phyloP scores from a whole-genome alignment of 2,329 filamentous ascomycete species.

The Fusarium pilosicola region DNA sequence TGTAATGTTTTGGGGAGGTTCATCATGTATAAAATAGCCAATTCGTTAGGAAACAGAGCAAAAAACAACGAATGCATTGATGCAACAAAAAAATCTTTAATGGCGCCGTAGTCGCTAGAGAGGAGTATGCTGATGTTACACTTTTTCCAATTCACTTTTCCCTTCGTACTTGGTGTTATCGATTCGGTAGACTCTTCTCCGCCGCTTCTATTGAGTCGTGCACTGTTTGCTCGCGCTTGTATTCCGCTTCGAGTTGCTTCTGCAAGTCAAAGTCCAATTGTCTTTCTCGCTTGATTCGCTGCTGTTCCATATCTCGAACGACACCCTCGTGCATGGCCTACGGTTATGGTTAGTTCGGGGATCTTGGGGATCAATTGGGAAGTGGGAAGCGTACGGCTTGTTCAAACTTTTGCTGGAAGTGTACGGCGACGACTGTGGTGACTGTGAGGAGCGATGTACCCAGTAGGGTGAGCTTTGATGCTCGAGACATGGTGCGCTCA shows the following conservation, averaged over 20 bases:
- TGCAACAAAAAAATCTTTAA: conserved; percentile 11
- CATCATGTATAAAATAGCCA: conserved; percentile 36
- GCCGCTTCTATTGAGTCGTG: conserved; percentile 51
- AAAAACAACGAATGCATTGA: conserved; percentile 40
- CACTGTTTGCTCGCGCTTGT: conserved; percentile 87
- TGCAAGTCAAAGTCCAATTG: conserved; percentile 97
- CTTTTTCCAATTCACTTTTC: background rate
- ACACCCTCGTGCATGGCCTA: conserved; percentile 97
- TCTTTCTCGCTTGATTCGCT: conserved; percentile 87
- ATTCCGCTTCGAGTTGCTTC: conserved; percentile 83
- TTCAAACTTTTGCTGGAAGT: conserved; percentile 87
- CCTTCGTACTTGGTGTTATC: conserved; percentile 26
- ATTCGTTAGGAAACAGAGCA: conserved; percentile 30
- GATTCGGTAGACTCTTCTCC: conserved; percentile 38
- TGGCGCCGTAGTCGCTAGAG: conserved; percentile 10
- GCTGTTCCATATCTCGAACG: conserved; percentile 92
- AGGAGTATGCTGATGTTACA: conserved; percentile 29
- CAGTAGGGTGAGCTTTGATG: conserved; percentile 86
- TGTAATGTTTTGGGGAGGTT: conserved; percentile 36
- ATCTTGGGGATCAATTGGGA: background rate
- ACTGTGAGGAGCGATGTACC: conserved; percentile 80
- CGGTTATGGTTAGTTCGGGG: conserved; percentile 10
- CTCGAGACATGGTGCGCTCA: conserved; percentile 76
- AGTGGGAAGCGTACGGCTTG: conserved; percentile 70
- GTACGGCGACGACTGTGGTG: conserved; percentile 84